Base-by-base conservation (phyloP, 176 grass and related monocot genomes). In the Themeda triandra region DNA sequence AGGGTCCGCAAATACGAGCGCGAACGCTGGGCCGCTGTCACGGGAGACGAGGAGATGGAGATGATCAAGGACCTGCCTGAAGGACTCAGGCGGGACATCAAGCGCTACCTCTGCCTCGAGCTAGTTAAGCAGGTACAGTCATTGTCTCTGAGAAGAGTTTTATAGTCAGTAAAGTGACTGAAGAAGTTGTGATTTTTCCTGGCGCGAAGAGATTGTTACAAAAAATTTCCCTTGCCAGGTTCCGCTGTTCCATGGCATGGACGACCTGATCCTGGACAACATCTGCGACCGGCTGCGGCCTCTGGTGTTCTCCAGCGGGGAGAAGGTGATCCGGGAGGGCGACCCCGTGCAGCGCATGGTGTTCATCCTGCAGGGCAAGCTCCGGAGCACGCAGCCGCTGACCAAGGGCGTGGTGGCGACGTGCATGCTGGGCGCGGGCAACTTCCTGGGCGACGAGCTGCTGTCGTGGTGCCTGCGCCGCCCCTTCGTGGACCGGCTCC, bases 311-410 rank as follows among this genome's bases (percentile, higher is more conserved):
- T 94, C 89, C 39, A 84, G 84, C 86, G 91, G 86, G 62, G 96
- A 99, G 87, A 98, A 98, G 96, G 91, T 98, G 81, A 96, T 98
- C 82, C 87, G 96, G 35, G 96, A 98, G 86, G 93, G 93, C 15
- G 96, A 98, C 44, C 93, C 96, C 17, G 96, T 98, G 83, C 96
- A 98, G 82, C 83, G 85, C 23, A 95, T 98, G 96, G 89, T 95
- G 77, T 98, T 98, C 85, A 80, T 98, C 31, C 89, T 98, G 58
- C 89, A 88, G 36, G 96, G 96, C 8, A 87, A 83, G 39, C 79
- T 98, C 39, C 81, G 86, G 76, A 98, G 96, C 80, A 92, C 72
- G 42, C 96, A 95, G 82, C 87, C 84, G 73, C 93, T 95, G 56
- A 89, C 83, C 69, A 95, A 96, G 84, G 96, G 93, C 75, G 87